These are phyloP conservation scores for Hemileccinum rubropunctum DNA, from an alignment of 768 basidiomycete genomes.

Conservation along the genomic window DNA sequence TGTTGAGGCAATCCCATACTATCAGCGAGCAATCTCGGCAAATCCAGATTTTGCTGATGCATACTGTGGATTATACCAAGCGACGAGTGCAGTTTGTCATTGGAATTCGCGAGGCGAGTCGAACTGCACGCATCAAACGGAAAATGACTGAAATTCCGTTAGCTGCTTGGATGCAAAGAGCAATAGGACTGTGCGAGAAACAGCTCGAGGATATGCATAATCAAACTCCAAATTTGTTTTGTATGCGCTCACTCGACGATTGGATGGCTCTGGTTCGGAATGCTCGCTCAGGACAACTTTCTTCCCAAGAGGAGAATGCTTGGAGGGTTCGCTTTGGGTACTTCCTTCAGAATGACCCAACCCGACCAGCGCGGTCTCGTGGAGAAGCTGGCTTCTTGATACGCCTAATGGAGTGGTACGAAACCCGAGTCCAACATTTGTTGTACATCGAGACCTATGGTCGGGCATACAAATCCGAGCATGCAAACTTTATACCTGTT, in stretches of 20 bases:
- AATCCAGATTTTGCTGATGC: slow-evolving; percentile 48
- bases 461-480: slow-evolving; percentile 18
- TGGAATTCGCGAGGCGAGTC: slow-evolving; percentile 38
- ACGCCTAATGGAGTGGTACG: slow-evolving; percentile 43
- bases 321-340: slow-evolving; percentile 34
- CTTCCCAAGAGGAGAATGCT: slow-evolving; percentile 18
- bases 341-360: slow-evolving; percentile 26
- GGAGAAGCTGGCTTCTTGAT: slow-evolving; percentile 46
- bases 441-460: slow-evolving; percentile 43
- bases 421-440: slow-evolving; percentile 39
- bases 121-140: slow-evolving; percentile 5
- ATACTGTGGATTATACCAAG: slow-evolving; percentile 45
- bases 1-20: slow-evolving; percentile 45
- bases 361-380: slow-evolving; percentile 15
- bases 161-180: slow-evolving; percentile 37
- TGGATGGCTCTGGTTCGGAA: slow-evolving; percentile 38
- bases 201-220: slow-evolving; percentile 34
- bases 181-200: slow-evolving; percentile 35
- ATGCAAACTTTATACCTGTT: slow-evolving; percentile 3
- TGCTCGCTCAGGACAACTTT: slow-evolving; percentile 26
- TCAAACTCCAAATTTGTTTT: slow-evolving; percentile 32
- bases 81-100: slow-evolving; percentile 46
- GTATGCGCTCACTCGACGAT: slow-evolving; percentile 26
- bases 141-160: slow-evolving; percentile 6
- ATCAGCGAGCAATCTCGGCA: slow-evolving; percentile 39